Percentiles rank a stretch among this genome's conserved stretches.
Conservation (phyloP, 257 asterid species). For the Solanum rostratum region DNA sequence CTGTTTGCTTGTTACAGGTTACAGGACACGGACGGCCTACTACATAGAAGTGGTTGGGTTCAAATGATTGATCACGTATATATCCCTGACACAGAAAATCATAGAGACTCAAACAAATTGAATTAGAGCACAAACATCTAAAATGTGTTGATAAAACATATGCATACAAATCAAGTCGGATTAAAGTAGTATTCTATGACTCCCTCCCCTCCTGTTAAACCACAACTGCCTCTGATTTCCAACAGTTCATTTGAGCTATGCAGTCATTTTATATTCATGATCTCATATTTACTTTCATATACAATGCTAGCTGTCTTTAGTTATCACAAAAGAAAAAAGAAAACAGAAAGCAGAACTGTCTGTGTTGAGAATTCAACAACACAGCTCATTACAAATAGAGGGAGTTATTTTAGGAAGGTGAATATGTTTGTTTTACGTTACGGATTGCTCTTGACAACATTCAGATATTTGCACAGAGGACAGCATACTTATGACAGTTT, state of each 20-base stretch:
- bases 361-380: background rate
- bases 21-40: conserved; percentile 74
- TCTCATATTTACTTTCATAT: background rate
- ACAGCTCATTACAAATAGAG: background rate
- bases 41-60: conserved; percentile 49
- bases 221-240: background rate
- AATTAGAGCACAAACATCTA: background rate
- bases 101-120: background rate
- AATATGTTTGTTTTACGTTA: background rate
- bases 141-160: background rate
- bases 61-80: conserved; percentile 83
- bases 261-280: background rate
- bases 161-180: background rate
- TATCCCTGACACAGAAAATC: conserved; percentile 45
- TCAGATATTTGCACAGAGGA: background rate
- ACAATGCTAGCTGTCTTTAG: background rate
- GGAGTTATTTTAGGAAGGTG: background rate
- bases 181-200: background rate
- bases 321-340: background rate
- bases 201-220: background rate
- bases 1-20: conserved; percentile 48
- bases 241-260: background rate
- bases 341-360: background rate
- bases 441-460: background rate
- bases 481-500: background rate